Base-by-base conservation (phyloP, 257 asterid species). In the Anisodus tanguticus region DNA sequence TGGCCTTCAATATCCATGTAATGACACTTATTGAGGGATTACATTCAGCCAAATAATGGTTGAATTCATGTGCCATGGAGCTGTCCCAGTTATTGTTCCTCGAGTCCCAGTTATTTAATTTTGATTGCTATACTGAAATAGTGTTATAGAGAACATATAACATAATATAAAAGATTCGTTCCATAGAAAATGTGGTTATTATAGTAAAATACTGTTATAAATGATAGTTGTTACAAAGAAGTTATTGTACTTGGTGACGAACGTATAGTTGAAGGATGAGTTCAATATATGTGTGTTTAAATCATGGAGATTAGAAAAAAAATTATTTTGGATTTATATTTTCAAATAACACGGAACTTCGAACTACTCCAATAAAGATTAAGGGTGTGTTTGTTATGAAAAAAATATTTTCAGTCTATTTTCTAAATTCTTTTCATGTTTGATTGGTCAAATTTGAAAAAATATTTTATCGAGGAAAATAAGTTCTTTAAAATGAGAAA, bases 61-160 rank as follows among this genome's bases (percentile, higher is more conserved):
- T 22, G 26, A 22, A 22, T 22, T 22, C 26, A 22, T 22, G 26
- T 22, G 83, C 69, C 86, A 88, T 78, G 90, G 90, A 68, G 90
- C 90, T 0, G 89, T 88, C 7, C 90, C 90, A 3, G 89, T 86
- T 8, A 88, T 88, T 43, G 87, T 88, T 16, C 89, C 90, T 0
- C 51, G 89, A 63, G 90, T 88, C 11, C 19, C 89, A 3, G 89
- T 59, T 5, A 59, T 16, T 22, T 22, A 22, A 22, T 22, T 2
- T 55, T 17, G 17, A 6, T 2, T 3, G 1, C 0, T 7, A 7
- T 7, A 49, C 2, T 1, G 10, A 49, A 49, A 49, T 49, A 8
- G 7, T 7, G 31, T 3, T 17, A 17, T 17, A 59, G 2, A 8
- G 6, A 1, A 17, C 8, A 49, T 49, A 17, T 54, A 54, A 12